Conservation (phyloP, 352 stramenopile genomes). For the Paralagenidium karlingii region DNA sequence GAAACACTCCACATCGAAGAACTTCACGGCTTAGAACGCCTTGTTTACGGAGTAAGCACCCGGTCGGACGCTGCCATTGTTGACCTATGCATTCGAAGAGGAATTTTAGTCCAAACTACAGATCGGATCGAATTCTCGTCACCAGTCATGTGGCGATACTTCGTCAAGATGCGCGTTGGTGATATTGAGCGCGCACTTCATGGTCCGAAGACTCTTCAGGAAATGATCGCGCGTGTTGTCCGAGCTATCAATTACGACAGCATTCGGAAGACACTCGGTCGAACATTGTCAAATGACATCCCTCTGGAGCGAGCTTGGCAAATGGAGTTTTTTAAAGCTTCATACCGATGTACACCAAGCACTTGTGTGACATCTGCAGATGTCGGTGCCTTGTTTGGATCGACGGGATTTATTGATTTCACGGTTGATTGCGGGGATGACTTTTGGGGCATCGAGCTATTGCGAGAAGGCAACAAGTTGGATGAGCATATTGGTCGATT, state of each 20-base stretch:
- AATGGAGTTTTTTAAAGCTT: conserved; percentile 12
- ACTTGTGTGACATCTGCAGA: conserved; percentile 9
- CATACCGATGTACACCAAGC: conserved; percentile 7
- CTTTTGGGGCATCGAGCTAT: conserved; percentile 8
- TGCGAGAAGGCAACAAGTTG: conserved; percentile 7
- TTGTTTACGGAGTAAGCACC: conserved; percentile 1
- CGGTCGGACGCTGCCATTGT: background rate
- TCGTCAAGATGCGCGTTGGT: conserved; percentile 4
- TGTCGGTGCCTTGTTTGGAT: conserved; percentile 10
- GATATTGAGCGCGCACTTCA: conserved; percentile 2
- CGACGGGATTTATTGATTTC: conserved; percentile 8
- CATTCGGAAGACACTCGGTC: conserved; percentile 2
- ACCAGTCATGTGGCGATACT: conserved; percentile 4
- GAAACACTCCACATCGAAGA: conserved; percentile 1
- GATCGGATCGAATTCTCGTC: conserved; percentile 3
- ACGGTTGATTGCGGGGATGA: conserved; percentile 3
- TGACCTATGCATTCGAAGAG: conserved; percentile 4
- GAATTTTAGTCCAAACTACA: conserved; percentile 1
- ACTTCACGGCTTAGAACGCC: conserved; percentile 3
- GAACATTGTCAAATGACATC: conserved; percentile 2
- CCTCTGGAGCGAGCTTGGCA: conserved; percentile 4
- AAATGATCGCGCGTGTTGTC: conserved; percentile 3
- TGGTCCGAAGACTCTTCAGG: conserved; percentile 2
- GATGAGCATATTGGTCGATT: conserved; percentile 5
- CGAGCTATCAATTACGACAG: conserved; percentile 4